These are phyloP conservation scores for Hyphopichia khmerensis DNA, from an alignment of 1,139 yeast species.

Conservation along the genomic window DNA sequence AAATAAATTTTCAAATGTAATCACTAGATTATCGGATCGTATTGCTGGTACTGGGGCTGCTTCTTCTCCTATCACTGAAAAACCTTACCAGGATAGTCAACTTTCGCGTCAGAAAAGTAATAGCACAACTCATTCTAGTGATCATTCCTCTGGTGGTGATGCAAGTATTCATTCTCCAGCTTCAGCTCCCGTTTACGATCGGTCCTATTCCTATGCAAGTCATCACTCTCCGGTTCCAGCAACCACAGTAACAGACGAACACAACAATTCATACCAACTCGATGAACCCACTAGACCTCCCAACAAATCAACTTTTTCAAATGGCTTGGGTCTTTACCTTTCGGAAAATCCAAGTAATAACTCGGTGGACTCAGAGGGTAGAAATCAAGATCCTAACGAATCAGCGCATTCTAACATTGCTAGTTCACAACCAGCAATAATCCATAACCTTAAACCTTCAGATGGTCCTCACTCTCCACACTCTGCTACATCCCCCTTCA, in stretches of 20 bases:
- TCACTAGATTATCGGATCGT: conserved; percentile 41
- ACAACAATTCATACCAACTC: conserved; percentile 5
- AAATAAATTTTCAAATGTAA: conserved; percentile 25
- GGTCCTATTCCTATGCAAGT: not conserved
- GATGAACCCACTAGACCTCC: conserved; percentile 4
- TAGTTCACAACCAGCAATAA: conserved; percentile 3
- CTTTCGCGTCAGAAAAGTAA: not conserved
- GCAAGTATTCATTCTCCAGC: not conserved
- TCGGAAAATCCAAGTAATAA: not conserved
- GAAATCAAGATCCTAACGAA: not conserved
- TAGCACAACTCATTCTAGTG: not conserved
- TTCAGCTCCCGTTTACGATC: not conserved
- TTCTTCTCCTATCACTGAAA: conserved; percentile 8
- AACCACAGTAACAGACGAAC: conserved; percentile 3
- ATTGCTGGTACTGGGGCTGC: conserved; percentile 36
- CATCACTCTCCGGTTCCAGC: conserved; percentile 5
- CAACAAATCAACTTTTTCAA: conserved; percentile 5
- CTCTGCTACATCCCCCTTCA: not conserved
- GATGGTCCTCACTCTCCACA: not conserved
- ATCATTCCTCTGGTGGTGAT: not conserved
- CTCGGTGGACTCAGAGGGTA: not conserved
- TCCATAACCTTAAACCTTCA: conserved; percentile 1
- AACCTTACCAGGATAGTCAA: conserved; percentile 1
- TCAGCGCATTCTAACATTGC: not conserved
- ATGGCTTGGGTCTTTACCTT: conserved; percentile 10